These are phyloP conservation scores for Phytophthora pistaciae DNA, from an alignment of 352 stramenopile genomes.

Conservation along the genomic window DNA sequence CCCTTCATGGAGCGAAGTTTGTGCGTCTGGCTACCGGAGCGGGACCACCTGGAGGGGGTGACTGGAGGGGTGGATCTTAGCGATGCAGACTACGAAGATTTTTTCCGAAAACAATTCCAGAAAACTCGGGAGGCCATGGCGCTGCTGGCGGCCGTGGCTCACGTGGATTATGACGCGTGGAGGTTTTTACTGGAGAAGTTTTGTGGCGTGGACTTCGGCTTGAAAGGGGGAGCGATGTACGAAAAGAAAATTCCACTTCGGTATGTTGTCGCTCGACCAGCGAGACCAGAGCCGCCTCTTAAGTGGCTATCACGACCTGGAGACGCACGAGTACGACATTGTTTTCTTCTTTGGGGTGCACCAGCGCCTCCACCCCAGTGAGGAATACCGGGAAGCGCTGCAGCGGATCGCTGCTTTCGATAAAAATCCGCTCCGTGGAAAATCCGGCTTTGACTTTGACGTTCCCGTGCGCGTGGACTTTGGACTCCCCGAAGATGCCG, in stretches of 20 bases:
- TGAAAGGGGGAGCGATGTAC: background rate
- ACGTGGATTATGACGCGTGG: background rate
- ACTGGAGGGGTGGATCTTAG: background rate
- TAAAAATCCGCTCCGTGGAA: background rate
- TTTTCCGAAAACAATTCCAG: background rate
- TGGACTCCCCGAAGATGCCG: background rate
- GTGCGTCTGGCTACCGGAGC: background rate
- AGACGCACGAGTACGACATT: background rate
- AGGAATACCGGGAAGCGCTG: background rate
- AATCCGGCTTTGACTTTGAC: background rate
- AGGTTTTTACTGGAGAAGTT: background rate
- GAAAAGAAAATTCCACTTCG: background rate
- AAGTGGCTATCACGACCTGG: background rate
- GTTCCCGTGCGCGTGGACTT: background rate
- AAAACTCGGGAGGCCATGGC: background rate
- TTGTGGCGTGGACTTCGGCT: background rate
- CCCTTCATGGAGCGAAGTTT: background rate
- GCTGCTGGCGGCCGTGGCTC: background rate
- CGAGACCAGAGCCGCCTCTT: background rate
- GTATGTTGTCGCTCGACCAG: background rate
- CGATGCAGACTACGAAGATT: background rate
- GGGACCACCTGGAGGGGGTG: background rate
- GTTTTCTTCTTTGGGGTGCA: background rate
- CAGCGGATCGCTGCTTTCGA: background rate
- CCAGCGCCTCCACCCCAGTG: background rate